These are phyloP conservation scores for Trichoderma guizhouense DNA, from an alignment of 2,329 filamentous ascomycete genomes.

Conservation along the genomic window DNA sequence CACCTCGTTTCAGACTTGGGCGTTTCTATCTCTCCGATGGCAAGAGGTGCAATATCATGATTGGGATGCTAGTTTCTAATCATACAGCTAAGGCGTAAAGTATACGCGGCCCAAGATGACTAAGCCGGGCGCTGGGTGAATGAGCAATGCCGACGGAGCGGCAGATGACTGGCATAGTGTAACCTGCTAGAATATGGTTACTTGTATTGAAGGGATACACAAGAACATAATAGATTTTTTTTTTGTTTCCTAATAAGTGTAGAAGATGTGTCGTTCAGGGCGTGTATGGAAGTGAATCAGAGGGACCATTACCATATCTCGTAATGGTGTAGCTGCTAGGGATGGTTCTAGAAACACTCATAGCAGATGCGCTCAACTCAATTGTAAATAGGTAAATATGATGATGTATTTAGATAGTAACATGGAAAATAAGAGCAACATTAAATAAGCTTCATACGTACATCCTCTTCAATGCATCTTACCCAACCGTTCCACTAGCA, in stretches of 20 bases:
- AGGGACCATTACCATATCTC: neutral
- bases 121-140: neutral
- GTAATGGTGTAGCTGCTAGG: neutral
- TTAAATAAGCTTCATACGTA: neutral
- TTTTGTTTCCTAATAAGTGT: neutral
- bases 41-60: neutral
- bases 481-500: neutral
- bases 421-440: neutral
- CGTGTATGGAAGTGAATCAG: neutral
- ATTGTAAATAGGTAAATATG: neutral
- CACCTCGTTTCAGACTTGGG: neutral
- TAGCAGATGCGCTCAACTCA: neutral
- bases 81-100: slow-evolving; percentile 1
- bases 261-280: neutral
- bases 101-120: slow-evolving; percentile 14
- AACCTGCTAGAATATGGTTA: neutral
- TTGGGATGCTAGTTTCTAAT: neutral
- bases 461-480: neutral
- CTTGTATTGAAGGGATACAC: neutral
- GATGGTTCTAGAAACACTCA: neutral
- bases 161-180: neutral
- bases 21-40: neutral
- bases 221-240: neutral
- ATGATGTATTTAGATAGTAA: neutral
- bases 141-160: neutral